Evolutionary conservation across 805 yeast genomes (phyloP), one percentile per base, ranked within the genome.

Genomic region (Metschnikowia cerradonensis): DNA sequence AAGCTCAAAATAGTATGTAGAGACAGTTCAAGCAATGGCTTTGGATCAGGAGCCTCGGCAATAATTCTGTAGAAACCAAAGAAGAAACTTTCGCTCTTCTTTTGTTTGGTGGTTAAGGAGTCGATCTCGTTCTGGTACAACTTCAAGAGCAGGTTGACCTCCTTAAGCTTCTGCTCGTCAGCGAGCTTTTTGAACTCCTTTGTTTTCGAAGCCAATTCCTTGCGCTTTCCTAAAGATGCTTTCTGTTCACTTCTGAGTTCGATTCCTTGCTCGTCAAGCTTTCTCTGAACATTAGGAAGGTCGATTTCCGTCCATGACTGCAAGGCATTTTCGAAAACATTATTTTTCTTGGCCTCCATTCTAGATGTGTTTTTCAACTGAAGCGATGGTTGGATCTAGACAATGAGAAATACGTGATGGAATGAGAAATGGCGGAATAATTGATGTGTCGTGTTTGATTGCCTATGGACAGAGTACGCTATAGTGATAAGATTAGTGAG

Each of bases 21-120:
- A 1, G 91, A 81, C 36, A 82, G 77, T 58, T 86, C 87, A 51
- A 92, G 70, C 39, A 91, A 67, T 4, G 96, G 95, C 54, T 78
- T 81, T 1, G 98, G 98, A 69, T 92, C 97, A 0, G 97, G 97
- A 0, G 95, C 91, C 65, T 91, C 96, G 4, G 90, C 88, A 4
- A 92, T 70, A 14, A 82, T 74, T 50, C 88, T 74, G 70, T 92
- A 92, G 20, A 88, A 74, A 17, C 83, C 82, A 64, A 90, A 80
- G 61, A 94, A 86, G 31, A 83, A 76, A 36, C 77, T 73, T 61
- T 94, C 98, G 1, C 88, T 81, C 41, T 67, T 73, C 62, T 91
- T 89, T 49, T 88, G 83, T 55, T 94, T 81, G 57, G 81, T 81
- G 1, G 97, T 88, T 56, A 92, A 72, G 39, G 76, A 72, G 65